These are phyloP conservation scores for Picocystis sp. DNA, from an alignment of 163 green algal genomes.

Conservation along the genomic window DNA sequence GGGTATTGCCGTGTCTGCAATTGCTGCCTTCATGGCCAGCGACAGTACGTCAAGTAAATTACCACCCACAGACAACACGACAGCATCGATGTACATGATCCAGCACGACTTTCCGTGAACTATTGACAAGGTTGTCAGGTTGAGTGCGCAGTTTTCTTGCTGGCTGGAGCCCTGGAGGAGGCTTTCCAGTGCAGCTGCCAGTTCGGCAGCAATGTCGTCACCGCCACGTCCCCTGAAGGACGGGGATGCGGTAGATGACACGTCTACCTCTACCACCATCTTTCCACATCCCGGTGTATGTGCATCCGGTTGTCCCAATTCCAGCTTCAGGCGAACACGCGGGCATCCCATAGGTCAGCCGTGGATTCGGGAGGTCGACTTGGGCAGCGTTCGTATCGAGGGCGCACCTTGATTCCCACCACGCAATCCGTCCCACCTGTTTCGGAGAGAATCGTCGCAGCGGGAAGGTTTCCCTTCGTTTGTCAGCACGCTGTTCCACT, in stretches of 20 bases:
- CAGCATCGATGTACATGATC: conserved; percentile 56
- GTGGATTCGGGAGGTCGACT: conserved; percentile 12
- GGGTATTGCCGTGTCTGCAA: conserved; percentile 44
- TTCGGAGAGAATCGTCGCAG: too few relatives aligned
- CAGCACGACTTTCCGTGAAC: conserved; percentile 54
- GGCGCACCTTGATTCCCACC: conserved; percentile 42
- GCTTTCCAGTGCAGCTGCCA: conserved; percentile 34
- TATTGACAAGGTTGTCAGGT: conserved; percentile 46
- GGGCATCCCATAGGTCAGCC: too few relatives aligned
- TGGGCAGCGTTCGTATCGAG: conserved; percentile 21
- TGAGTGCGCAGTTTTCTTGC: conserved; percentile 21
- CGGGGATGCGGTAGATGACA: conserved; percentile 51
- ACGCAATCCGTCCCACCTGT: conserved; percentile 37
- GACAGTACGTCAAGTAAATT: conserved; percentile 54
- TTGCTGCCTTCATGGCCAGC: conserved; percentile 38
- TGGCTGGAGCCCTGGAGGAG: not conserved
- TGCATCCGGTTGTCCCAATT: conserved; percentile 4
- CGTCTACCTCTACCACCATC: conserved; percentile 47
- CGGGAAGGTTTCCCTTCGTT: too few relatives aligned
- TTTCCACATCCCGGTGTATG: conserved; percentile 24
- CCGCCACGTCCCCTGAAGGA: conserved; percentile 47
- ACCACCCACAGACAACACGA: conserved; percentile 65
- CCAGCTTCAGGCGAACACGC: not conserved
- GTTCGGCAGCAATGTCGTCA: conserved; percentile 38
- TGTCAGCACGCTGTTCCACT: too few relatives aligned